Conservation (phyloP, 768 basidiomycete genomes). For the Podaxis pistillaris region DNA sequence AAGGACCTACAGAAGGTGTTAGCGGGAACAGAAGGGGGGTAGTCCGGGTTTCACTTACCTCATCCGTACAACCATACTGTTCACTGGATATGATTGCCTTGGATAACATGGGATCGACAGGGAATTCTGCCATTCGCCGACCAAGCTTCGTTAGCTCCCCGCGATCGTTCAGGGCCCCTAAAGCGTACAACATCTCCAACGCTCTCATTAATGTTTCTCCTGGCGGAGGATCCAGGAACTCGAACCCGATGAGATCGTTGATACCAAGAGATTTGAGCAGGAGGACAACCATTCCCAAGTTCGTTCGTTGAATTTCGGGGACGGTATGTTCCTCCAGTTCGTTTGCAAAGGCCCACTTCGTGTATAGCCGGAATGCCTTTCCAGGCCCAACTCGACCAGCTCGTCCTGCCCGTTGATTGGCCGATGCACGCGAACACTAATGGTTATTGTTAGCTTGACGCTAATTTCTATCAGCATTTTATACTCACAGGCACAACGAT, state of each 20-base stretch:
- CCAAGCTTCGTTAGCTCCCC: conserved; percentile 98
- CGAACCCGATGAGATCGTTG: conserved; percentile 97
- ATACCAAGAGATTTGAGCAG: conserved; percentile 96
- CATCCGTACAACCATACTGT: conserved; percentile 91
- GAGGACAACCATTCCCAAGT: conserved; percentile 92
- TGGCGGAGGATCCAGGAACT: conserved; percentile 97
- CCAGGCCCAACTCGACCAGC: conserved; percentile 98
- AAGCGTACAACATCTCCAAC: conserved; percentile 88
- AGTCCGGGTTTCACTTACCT: conserved; percentile 49
- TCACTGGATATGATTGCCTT: conserved; percentile 97
- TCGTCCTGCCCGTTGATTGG: conserved; percentile 94
- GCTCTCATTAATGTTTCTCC: conserved; percentile 97
- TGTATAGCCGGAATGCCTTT: conserved; percentile 97
- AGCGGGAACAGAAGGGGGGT: background rate
- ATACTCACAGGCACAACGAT: conserved; percentile 87
- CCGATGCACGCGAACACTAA: conserved; percentile 95
- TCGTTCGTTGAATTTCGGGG: conserved; percentile 99
- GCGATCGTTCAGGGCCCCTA: conserved; percentile 93
- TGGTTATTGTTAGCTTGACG: background rate
- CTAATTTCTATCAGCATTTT: background rate
- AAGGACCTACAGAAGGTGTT: conserved; percentile 56
- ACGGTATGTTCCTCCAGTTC: conserved; percentile 97
- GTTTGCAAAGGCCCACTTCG: conserved; percentile 96
- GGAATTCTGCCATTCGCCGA: conserved; percentile 97
- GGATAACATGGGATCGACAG: conserved; percentile 96